phyloP scores from a whole-genome alignment of 1,284 basidiomycete genomes.

The Rhodotorula mucilaginosa region DNA sequence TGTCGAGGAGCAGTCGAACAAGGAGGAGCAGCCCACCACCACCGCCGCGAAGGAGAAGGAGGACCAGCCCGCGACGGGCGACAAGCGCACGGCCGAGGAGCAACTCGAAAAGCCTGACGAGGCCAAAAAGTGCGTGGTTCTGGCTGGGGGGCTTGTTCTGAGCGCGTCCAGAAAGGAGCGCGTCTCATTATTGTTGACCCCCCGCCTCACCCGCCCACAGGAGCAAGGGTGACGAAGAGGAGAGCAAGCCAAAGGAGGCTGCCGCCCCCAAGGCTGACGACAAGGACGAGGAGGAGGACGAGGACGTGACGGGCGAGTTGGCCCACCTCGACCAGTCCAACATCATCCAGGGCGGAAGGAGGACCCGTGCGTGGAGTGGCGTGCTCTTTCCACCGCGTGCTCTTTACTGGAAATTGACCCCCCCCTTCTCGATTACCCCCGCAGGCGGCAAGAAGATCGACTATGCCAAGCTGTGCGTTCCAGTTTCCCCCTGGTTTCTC shows the following conservation, averaged over 20 bases:
- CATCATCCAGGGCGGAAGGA: constrained; percentile 30
- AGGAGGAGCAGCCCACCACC: neutral
- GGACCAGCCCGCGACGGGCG: neutral
- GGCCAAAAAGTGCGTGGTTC: constrained; percentile 14
- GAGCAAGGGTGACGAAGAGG: constrained; percentile 16
- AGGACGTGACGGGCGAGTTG: constrained; percentile 32
- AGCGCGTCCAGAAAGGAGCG: neutral
- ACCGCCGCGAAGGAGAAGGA: neutral
- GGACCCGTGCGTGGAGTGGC: constrained; percentile 22
- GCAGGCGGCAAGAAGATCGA: constrained; percentile 34
- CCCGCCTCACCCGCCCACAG: neutral
- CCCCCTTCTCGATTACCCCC: neutral
- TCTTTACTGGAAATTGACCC: too few relatives aligned
- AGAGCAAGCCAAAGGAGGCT: neutral
- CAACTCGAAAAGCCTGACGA: constrained; percentile 6
- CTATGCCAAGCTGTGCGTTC: constrained; percentile 15
- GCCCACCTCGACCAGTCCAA: constrained; percentile 30
- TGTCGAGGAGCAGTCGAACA: neutral
- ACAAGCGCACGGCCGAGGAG: constrained; percentile 25
- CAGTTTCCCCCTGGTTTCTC: too few relatives aligned
- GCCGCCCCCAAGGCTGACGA: neutral
- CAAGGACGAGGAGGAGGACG: constrained; percentile 14
- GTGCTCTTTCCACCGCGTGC: neutral
- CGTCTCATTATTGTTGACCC: neutral
- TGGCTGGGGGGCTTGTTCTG: too few relatives aligned